Evolutionary conservation across 2,329 filamentous ascomycete species (phyloP), one percentile per base, ranked within the genome.

Genomic region (Colletotrichum limetticola): DNA sequence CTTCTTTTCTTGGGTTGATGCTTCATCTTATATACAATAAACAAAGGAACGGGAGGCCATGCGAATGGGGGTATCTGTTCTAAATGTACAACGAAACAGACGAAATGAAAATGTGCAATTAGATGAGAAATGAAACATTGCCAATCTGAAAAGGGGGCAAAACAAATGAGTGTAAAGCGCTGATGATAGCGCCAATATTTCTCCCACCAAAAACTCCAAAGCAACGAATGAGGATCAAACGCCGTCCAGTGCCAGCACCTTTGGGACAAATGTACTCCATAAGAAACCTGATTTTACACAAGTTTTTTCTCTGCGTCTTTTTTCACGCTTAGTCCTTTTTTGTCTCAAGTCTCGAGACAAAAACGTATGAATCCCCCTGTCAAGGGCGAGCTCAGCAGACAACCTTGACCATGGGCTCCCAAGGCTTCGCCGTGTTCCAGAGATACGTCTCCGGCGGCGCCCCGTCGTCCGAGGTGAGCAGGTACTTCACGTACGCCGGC

Each of bases 321-420:
- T 22, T 22, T 9, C 42, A 22, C 42, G 16, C 26, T 26, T 26
- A 26, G 26, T 26, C 26, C 26, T 26, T 26, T 26, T 26, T 26
- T 4, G 26, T 26, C 26, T 26, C 26, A 26, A 26, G 26, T 26
- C 26, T 26, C 26, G 26, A 26, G 26, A 26, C 26, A 26, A 26
- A 26, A 26, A 26, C 42, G 24, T 30, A 49, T 49, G n/a, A 22
- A 16, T 12, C 59, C 19, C 16, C 11, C 4, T 28, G 22, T 26
- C 26, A 26, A 26, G 26, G 19, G 12, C 2, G 32, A 22, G 6
- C 9, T 75, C 66, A 83, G n/a, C 79, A 82, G 14, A 77, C 78
- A 9, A 82, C 83, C 74, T 80, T 82, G n/a, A 85, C 80, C 80
- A 85, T 83, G 9, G 83, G 83, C 74, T 85, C 83, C 83, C 83